Conservation (phyloP, 1,284 basidiomycete species). For the Ustilago xerochloae region DNA sequence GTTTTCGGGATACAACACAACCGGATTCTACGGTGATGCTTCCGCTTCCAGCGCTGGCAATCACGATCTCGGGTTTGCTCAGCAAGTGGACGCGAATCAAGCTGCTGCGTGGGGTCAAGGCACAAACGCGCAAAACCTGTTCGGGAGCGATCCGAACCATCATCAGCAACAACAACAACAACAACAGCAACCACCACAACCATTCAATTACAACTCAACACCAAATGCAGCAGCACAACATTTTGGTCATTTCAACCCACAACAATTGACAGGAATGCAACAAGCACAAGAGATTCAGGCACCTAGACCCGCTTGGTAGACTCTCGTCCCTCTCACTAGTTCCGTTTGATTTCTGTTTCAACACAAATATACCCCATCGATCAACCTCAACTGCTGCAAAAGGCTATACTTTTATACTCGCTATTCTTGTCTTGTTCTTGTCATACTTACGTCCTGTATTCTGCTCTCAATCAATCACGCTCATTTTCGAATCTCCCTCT, state of each 20-base stretch:
- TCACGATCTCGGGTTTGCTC: background rate
- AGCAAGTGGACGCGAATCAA: slow-evolving; percentile 21
- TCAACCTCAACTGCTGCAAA: too few species aligned
- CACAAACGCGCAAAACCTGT: slow-evolving; percentile 25
- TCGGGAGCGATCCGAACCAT: slow-evolving; percentile 12
- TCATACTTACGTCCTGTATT: background rate
- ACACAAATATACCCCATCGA: slow-evolving; percentile 2
- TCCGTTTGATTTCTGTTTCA: background rate
- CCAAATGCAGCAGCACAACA: slow-evolving; percentile 9
- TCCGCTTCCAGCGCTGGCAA: slow-evolving; percentile 6
- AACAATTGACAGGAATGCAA: slow-evolving; percentile 27
- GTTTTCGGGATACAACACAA: slow-evolving; percentile 14
- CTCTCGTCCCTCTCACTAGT: background rate
- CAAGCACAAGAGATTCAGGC: slow-evolving; percentile 42
- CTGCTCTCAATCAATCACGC: slow-evolving; percentile 6
- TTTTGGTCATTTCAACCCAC: slow-evolving; percentile 42
- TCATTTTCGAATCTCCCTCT: background rate
- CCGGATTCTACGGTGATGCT: slow-evolving; percentile 21
- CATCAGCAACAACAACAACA: slow-evolving; percentile 21
- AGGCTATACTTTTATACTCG: background rate
- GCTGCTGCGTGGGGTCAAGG: slow-evolving; percentile 24
- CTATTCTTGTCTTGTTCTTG: background rate
- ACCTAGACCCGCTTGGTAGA: slow-evolving; percentile 34
- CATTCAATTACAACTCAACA: slow-evolving; percentile 13
- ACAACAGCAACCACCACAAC: slow-evolving; percentile 11